These are phyloP conservation scores for Closterium sp. DNA, from an alignment of 139 green algal species.

Conservation along the genomic window DNA sequence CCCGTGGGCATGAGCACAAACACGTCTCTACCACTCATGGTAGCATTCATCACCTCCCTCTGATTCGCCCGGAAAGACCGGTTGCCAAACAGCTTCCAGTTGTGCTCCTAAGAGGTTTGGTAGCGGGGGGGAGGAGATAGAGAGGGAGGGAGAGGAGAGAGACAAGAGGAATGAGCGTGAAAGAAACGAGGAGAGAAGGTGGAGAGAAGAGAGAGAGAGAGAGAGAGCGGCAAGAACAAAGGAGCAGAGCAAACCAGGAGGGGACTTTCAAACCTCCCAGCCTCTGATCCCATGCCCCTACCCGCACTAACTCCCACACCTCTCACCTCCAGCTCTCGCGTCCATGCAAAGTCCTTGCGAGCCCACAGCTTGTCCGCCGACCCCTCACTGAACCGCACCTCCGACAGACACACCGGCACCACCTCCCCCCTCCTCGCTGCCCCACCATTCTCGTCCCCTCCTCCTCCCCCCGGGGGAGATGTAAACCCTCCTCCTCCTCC, in stretches of 20 bases:
- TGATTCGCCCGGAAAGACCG: slow-evolving; percentile 71
- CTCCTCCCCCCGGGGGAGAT: too few species aligned
- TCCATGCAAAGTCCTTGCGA: slow-evolving; percentile 4
- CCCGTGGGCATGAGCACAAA: slow-evolving; percentile 87
- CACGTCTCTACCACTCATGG: slow-evolving; percentile 66
- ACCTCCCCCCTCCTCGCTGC: background rate
- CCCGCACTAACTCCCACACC: background rate
- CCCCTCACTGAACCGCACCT: background rate
- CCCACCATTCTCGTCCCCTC: background rate
- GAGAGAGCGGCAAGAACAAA: too few species aligned
- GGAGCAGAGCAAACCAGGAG: too few species aligned
- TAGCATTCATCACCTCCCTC: slow-evolving; percentile 75
- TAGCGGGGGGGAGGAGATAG: background rate
- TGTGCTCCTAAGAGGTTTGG: slow-evolving; percentile 21
- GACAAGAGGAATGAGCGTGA: background rate
- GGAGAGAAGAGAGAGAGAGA: background rate
- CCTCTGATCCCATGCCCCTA: too few species aligned
- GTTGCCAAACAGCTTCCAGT: slow-evolving; percentile 69
- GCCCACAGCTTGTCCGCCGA: background rate
- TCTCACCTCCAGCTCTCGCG: slow-evolving; percentile 21
- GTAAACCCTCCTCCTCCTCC: too few species aligned
- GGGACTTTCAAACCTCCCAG: background rate
- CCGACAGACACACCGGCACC: background rate
- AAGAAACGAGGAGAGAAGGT: background rate
- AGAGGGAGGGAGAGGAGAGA: background rate